Evolutionary conservation across 306 rosid genomes (phyloP).

Genomic region (Argentina anserina): DNA sequence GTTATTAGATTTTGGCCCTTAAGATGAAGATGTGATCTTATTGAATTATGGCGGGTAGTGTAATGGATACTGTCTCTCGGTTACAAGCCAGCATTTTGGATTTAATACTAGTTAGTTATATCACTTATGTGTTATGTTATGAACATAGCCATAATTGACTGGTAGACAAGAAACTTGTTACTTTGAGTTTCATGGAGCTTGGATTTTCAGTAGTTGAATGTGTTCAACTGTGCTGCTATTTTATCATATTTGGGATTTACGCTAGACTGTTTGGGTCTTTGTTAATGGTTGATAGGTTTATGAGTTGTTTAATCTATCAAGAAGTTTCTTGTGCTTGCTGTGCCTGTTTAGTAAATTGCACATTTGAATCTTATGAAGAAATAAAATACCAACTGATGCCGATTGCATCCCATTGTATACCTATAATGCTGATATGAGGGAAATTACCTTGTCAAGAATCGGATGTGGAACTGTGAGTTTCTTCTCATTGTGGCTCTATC

Average conservation of each 20-base stretch:
- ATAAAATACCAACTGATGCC: background rate
- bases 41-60: background rate
- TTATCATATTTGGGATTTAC: background rate
- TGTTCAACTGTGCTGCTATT: background rate
- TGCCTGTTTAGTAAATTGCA: background rate
- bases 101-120: background rate
- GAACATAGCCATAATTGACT: background rate
- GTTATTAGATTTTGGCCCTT: background rate
- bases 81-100: background rate
- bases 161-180: background rate
- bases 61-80: background rate
- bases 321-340: background rate
- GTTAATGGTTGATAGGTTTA: background rate
- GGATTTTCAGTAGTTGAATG: background rate
- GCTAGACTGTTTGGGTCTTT: no score
- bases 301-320: background rate
- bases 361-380: background rate
- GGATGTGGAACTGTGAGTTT: background rate
- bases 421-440: background rate
- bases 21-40: background rate
- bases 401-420: background rate
- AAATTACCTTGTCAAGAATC: background rate
- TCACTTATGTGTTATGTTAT: no score
- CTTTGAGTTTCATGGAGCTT: background rate
- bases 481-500: background rate